Evolutionary conservation across 129 eudicot species (phyloP).

Genomic region (Flaveria bidentis): DNA sequence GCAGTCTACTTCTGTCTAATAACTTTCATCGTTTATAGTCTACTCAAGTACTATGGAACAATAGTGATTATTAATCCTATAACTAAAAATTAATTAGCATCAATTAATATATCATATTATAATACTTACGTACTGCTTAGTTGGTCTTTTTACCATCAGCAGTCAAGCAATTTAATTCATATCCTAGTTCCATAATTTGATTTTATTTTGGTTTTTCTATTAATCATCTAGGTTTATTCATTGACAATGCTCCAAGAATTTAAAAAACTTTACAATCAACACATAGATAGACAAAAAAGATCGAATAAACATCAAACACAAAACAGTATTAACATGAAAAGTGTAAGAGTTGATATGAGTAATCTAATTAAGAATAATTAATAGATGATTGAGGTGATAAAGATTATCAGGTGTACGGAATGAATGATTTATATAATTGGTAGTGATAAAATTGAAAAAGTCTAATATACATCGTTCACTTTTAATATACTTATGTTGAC

Average conservation of each 20-base stretch:
- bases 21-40: conserved; percentile 50
- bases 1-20: conserved; percentile 54
- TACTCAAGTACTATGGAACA: conserved; percentile 40
- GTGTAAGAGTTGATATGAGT: no score
- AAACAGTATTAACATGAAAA: no score
- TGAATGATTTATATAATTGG: no score
- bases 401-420: no score
- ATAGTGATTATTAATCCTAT: neutral
- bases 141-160: neutral
- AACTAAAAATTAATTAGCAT: neutral
- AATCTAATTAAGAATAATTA: no score
- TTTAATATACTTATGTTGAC: no score
- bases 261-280: no score
- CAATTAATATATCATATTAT: neutral
- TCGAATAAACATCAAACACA: no score
- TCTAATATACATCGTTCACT: no score
- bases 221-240: conserved; percentile 7
- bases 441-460: no score
- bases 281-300: no score
- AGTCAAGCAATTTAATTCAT: neutral
- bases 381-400: no score
- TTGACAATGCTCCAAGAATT: neutral
- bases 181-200: neutral
- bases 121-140: neutral
- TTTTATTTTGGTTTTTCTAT: neutral